Evolutionary conservation across 2,329 filamentous ascomycete genomes (phyloP), one percentile per base, ranked within the genome.

Genomic region (Cercospora sesami): DNA sequence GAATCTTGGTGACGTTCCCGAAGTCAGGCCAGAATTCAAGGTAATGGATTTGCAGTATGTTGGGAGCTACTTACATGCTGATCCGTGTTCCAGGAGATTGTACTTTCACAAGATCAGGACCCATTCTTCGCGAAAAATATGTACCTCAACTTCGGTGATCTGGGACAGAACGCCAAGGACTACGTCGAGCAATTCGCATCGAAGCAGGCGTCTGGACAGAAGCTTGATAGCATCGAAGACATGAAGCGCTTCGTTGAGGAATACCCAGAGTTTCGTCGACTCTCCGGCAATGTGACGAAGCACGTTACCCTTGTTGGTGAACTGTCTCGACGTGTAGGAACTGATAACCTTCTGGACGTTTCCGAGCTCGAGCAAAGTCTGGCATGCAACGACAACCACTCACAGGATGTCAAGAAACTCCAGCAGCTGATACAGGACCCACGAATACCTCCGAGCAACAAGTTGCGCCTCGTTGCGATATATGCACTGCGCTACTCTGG

Each of bases 231-330:
- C 16, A 98, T 99, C 77, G 86, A 91, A 65, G 95, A 99, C 78
- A 99, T 99, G 96, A 99, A 99, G 80, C 92, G 94, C 53, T 99
- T 99, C 75, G 96, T 99, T 65, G 95, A 99, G 80, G 95, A 99
- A 76, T 99, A 98, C 77, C 95, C 95, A 2, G 95, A 99, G 78
- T 99, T 99, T 79, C 89, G 95, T 67, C 96, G 97, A 76, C 87
- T 99, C 1, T 97, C 95, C 1, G 94, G 95, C 42, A 99, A 99
- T 74, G 95, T 99, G 64, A 98, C 94, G 82, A 99, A 99, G 78
- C 95, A 99, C 78, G 96, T 99, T 66, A 97, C 95, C 0, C 83
- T 99, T 23, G 95, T 99, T 23, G 93, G 93, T 0, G 96, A 99
- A 78, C 85, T 99, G 48, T 97, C 93, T 78, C 87, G 94, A 66